phyloP scores from a whole-genome alignment of 805 yeast species.

The Ogataea dorogensis region DNA sequence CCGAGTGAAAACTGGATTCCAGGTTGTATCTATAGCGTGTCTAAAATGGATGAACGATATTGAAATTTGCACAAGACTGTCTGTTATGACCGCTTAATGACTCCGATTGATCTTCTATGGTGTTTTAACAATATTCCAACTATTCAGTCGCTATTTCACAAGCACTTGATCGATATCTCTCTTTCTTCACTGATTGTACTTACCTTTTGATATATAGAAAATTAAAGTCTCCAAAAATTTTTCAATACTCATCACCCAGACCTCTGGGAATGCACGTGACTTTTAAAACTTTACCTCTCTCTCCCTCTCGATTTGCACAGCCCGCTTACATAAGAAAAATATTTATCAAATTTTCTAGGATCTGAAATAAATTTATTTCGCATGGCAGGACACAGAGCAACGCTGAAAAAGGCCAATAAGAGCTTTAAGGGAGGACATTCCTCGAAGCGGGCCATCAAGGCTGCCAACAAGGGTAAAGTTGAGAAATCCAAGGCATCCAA shows the following conservation, averaged over 20 bases:
- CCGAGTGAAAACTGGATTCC: too few species aligned
- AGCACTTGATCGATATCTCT: constrained; percentile 1
- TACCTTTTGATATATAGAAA: constrained; percentile 14
- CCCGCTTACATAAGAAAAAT: constrained; percentile 7
- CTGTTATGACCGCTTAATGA: too few species aligned
- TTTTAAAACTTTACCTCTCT: background rate
- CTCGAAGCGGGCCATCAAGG: constrained; percentile 82
- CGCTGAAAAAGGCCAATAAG: constrained; percentile 82
- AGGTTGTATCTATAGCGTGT: too few species aligned
- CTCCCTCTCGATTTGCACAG: too few species aligned
- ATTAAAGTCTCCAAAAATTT: constrained; percentile 14
- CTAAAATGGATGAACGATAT: background rate
- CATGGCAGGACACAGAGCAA: constrained; percentile 82
- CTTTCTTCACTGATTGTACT: constrained; percentile 1
- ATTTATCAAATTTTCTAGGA: constrained; percentile 12
- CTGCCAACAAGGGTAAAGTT: constrained; percentile 79
- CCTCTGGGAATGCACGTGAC: constrained; percentile 16
- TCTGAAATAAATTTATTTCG: constrained; percentile 8
- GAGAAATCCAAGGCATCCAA: constrained; percentile 53
- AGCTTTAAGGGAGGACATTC: constrained; percentile 90
- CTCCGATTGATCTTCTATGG: too few species aligned
- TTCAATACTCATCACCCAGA: constrained; percentile 14
- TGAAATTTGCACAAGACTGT: too few species aligned
- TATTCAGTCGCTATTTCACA: too few species aligned
- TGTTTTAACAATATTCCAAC: too few species aligned